Conservation (phyloP, 1,139 yeast species). For the Sugiyamaella novakii region DNA sequence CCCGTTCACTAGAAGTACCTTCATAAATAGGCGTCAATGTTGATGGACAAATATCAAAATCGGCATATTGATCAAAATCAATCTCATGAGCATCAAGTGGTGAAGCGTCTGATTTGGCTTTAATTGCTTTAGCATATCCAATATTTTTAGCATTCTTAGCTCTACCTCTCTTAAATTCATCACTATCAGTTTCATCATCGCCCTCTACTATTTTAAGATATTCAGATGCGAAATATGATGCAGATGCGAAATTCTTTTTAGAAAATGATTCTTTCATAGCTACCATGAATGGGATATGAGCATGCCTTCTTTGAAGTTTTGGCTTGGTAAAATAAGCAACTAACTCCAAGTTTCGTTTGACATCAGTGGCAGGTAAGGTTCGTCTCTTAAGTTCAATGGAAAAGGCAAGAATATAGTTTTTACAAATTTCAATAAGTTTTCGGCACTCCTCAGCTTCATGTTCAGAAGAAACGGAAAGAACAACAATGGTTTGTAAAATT, state of each 20-base stretch:
- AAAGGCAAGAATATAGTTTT: constrained; percentile 88
- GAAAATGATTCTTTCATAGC: constrained; percentile 94
- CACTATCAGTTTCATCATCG: constrained; percentile 65
- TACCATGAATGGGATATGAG: constrained; percentile 84
- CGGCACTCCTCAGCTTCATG: constrained; percentile 77
- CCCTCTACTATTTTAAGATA: constrained; percentile 65
- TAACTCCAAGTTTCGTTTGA: constrained; percentile 85
- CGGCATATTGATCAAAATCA: constrained; percentile 90
- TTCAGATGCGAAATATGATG: constrained; percentile 87
- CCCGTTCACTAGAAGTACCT: constrained; percentile 67
- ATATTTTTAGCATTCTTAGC: constrained; percentile 35
- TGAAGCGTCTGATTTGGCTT: constrained; percentile 73
- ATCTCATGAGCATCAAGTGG: constrained; percentile 86
- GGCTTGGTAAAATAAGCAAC: constrained; percentile 95
- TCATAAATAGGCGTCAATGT: constrained; percentile 87
- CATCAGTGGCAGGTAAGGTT: constrained; percentile 71
- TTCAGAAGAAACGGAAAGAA: constrained; percentile 69
- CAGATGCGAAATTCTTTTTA: constrained; percentile 82
- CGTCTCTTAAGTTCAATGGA: constrained; percentile 90
- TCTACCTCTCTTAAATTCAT: constrained; percentile 48
- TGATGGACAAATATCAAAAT: constrained; percentile 85
- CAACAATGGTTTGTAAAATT: constrained; percentile 73
- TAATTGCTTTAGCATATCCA: constrained; percentile 67
- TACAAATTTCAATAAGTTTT: constrained; percentile 72
- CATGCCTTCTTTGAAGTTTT: constrained; percentile 78